phyloP scores from a whole-genome alignment of 768 basidiomycete genomes.

The Leucosporidium yakuticum region DNA sequence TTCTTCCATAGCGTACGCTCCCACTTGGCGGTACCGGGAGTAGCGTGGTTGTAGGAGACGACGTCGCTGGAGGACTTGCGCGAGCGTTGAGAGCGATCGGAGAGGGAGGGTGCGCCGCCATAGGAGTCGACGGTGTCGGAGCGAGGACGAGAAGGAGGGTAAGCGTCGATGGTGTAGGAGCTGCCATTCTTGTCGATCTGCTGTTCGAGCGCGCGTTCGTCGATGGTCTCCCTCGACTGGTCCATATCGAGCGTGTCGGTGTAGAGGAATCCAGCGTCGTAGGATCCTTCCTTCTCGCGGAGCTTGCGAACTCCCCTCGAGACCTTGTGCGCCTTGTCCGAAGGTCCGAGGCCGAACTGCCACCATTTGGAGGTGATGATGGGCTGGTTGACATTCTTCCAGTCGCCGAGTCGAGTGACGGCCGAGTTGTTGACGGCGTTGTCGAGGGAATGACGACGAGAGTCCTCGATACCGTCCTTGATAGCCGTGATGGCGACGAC shows the following conservation, averaged over 20 bases:
- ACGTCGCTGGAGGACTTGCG: conserved; percentile 53
- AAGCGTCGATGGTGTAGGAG: neutral
- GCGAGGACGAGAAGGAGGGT: conserved; percentile 23
- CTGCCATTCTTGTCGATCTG: conserved; percentile 14
- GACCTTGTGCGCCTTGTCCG: conserved; percentile 52
- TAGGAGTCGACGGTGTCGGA: conserved; percentile 21
- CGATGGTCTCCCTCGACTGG: conserved; percentile 25
- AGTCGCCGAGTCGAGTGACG: conserved; percentile 78
- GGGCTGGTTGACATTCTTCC: conserved; percentile 85
- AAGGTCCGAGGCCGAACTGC: conserved; percentile 54
- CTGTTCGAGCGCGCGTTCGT: conserved; percentile 2
- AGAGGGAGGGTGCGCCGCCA: conserved; percentile 5
- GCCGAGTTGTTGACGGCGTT: conserved; percentile 93
- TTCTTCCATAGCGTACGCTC: conserved; percentile 98
- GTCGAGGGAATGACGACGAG: conserved; percentile 77
- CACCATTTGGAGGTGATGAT: conserved; percentile 68
- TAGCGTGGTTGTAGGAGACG: conserved; percentile 68
- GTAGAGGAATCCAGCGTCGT: conserved; percentile 38
- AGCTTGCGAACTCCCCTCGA: conserved; percentile 79
- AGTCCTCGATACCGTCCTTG: conserved; percentile 95
- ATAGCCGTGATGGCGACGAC: conserved; percentile 82
- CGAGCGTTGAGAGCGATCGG: conserved; percentile 25
- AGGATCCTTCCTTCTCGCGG: conserved; percentile 64
- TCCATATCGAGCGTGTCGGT: conserved; percentile 4
- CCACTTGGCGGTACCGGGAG: conserved; percentile 72